A percentile compares a stretch with the other conserved stretches of the same genome.
These are phyloP conservation scores for Pedinophyceae sp. DNA, from an alignment of 139 green algal species.

Conservation along the genomic window DNA sequence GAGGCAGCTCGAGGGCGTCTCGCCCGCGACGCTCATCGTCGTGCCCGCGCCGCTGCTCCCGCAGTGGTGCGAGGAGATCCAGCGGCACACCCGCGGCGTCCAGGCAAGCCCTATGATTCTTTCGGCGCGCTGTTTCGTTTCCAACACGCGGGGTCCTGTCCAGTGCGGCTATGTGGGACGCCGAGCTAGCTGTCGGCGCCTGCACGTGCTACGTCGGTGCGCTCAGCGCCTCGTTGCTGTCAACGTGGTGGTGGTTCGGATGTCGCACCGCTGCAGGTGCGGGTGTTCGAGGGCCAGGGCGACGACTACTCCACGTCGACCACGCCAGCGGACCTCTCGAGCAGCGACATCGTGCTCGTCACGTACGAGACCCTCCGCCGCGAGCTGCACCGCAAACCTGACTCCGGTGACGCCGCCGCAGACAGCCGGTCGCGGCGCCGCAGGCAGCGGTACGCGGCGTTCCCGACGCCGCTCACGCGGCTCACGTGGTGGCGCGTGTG, in stretches of 20 bases:
- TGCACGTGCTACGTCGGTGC: neutral
- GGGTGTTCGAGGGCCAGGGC: constrained; percentile 2
- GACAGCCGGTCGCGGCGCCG: neutral
- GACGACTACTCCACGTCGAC: too few relatives aligned
- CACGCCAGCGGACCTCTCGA: constrained; percentile 47
- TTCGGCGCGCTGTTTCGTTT: neutral
- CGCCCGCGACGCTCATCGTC: constrained; percentile 70
- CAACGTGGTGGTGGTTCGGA: neutral
- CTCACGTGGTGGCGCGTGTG: constrained; percentile 77
- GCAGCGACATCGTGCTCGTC: constrained; percentile 75
- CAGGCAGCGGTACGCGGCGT: constrained; percentile 18
- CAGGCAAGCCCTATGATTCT: neutral
- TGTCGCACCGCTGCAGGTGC: neutral
- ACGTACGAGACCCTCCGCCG: constrained; percentile 71
- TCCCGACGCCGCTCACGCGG: constrained; percentile 74
- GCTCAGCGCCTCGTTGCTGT: neutral
- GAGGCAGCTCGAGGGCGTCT: constrained; percentile 29
- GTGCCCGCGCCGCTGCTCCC: constrained; percentile 66
- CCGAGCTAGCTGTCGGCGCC: neutral
- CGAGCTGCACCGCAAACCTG: constrained; percentile 44
- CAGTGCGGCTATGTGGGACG: constrained; percentile 7
- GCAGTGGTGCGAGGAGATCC: constrained; percentile 64
- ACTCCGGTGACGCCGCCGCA: neutral
- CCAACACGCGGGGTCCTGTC: constrained; percentile 21
- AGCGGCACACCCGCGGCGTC: constrained; percentile 12